Conservation (phyloP, 306 rosid species). For the Elaeagnus macrophylla region DNA sequence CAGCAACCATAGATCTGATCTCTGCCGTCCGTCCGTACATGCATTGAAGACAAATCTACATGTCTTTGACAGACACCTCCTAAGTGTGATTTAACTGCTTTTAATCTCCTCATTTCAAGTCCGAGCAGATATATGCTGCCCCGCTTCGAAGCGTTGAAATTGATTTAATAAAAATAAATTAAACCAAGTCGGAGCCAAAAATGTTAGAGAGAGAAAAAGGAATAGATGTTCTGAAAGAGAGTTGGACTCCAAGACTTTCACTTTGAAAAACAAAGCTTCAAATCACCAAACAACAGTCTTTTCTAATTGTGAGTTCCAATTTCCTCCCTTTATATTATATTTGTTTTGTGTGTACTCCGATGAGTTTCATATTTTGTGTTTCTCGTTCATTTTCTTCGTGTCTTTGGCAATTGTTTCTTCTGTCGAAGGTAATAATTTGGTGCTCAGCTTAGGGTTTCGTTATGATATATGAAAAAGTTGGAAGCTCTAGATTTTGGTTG, state of each 20-base stretch:
- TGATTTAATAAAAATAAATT: background rate
- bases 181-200: constrained; percentile 2
- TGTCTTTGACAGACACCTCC: constrained; percentile 26
- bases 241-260: constrained; percentile 33
- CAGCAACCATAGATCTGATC: constrained; percentile 6
- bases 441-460: constrained; percentile 47
- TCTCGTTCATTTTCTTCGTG: background rate
- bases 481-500: constrained; percentile 3
- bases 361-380: constrained; percentile 1
- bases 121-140: constrained; percentile 38
- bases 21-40: constrained; percentile 20
- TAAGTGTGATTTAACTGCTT: constrained; percentile 53
- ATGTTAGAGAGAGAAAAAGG: constrained; percentile 12
- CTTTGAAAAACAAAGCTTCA: constrained; percentile 21
- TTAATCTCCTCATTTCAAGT: constrained; percentile 77
- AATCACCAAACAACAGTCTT: constrained; percentile 5
- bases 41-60: constrained; percentile 8
- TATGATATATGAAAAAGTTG: background rate
- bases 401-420: background rate
- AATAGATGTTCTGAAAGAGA: constrained; percentile 6
- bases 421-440: constrained; percentile 10
- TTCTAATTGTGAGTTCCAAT: constrained; percentile 30
- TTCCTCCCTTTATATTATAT: background rate
- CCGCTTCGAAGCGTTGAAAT: background rate
- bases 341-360: background rate